Base-by-base conservation (phyloP, 192 early-diverging fungal species). In the Lunasporangiospora selenospora region DNA sequence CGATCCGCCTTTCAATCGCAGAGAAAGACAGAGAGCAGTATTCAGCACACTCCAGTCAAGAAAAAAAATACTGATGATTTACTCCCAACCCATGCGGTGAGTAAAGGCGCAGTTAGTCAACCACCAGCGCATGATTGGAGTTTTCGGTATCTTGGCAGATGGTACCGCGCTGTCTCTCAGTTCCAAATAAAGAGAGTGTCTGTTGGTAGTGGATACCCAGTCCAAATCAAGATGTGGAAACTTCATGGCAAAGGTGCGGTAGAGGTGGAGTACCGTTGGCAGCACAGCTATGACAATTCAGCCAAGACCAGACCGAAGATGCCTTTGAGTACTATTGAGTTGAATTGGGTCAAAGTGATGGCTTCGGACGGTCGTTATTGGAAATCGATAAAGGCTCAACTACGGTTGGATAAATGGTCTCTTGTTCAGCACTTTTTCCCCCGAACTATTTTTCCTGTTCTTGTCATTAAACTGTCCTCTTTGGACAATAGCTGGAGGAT, bases 161-260 rank as follows among this genome's bases (percentile, higher is more conserved):
- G 58, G 31, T 38, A 60, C 27, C 30, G 58, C 31, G 36, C 58
- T 60, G 46, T 47, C 16, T 27, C 19, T 31, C 36, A 12, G 6
- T 49, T 60, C 46, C 10, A 26, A 24, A 48, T 60, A 26, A 19
- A 60, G 23, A 32, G 47, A 12, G 27, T 26, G 15, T 50, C 58
- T 60, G 44, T 60, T 40, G 58, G 47, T 47, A 60, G n/a, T 38
- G 47, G 34, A 18, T 60, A 36, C 18, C 46, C 58, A 37, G 58
- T 49, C 26, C 46, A 60, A 31, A 60, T 60, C 58, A 37, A 38
- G 47, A 60, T 60, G 46, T 23, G 23, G 27, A 60, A 60, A n/a
- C 58, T 37, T 48, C 21, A 23, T 2, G 58, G 37, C 24, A 47
- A n/a, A 24, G 58, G 49, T 59, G 58, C 46, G 24, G 58, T 49